Percentiles rank a stretch among this genome's conserved stretches.
Conservation (phyloP, 163 green algal genomes). For the Prototheca wickerhamii region DNA sequence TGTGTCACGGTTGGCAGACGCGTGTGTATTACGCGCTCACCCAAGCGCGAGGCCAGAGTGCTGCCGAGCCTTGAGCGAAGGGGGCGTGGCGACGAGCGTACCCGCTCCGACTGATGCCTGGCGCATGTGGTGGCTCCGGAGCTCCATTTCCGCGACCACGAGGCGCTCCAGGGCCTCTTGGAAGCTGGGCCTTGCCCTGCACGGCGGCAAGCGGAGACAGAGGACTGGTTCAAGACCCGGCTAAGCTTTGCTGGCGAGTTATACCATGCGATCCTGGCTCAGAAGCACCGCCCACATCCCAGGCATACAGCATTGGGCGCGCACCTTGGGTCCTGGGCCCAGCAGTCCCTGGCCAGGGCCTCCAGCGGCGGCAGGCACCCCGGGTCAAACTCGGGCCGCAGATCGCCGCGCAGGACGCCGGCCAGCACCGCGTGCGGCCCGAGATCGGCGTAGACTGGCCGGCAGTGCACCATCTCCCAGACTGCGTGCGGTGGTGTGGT, state of each 20-base stretch:
- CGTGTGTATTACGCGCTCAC: no score
- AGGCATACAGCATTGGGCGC: neutral
- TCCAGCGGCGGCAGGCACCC: constrained; percentile 8
- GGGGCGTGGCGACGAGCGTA: no score
- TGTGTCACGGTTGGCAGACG: no score
- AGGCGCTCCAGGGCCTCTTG: constrained; percentile 18
- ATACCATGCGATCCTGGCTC: no score
- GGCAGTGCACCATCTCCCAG: constrained; percentile 45
- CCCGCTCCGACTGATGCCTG: no score
- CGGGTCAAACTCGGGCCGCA: constrained; percentile 34
- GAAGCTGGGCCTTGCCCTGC: constrained; percentile 19
- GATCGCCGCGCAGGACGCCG: constrained; percentile 8
- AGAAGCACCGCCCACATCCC: no score
- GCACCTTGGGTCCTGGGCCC: constrained; percentile 20
- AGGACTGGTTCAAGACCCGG: no score
- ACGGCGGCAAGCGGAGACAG: neutral
- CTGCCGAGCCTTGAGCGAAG: no score
- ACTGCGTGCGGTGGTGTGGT: constrained; percentile 15
- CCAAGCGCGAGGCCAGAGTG: no score
- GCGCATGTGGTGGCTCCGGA: no score
- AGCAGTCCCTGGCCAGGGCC: constrained; percentile 23
- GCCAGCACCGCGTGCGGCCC: neutral
- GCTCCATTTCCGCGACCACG: constrained; percentile 26
- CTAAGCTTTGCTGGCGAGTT: no score
- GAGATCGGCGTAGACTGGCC: constrained; percentile 23